phyloP scores from a whole-genome alignment of 2,329 filamentous ascomycete species.

The Paecilomyces sp. region DNA sequence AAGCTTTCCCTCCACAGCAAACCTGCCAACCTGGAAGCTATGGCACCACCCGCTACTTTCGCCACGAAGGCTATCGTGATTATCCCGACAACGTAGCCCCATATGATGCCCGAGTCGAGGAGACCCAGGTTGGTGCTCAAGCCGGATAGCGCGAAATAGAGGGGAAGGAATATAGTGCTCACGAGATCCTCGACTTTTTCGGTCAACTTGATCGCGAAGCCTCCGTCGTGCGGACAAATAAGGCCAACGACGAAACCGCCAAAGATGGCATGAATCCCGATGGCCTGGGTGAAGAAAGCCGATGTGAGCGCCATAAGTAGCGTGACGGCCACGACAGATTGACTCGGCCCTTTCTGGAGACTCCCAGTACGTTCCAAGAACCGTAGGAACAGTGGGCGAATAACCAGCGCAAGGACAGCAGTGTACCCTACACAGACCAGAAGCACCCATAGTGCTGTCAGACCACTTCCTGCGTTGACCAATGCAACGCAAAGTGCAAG shows the following conservation, averaged over 20 bases:
- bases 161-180: constrained; percentile 71
- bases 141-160: constrained; percentile 91
- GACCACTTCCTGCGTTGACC: constrained; percentile 76
- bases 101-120: constrained; percentile 71
- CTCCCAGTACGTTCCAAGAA: constrained; percentile 66
- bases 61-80: constrained; percentile 73
- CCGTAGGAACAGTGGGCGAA: constrained; percentile 70
- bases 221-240: constrained; percentile 82
- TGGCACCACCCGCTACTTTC: constrained; percentile 74
- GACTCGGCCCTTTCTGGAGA: constrained; percentile 80
- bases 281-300: constrained; percentile 81
- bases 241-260: constrained; percentile 84
- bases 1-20: constrained; percentile 87
- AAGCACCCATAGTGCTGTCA: constrained; percentile 79
- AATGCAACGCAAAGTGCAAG: constrained; percentile 88
- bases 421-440: constrained; percentile 68
- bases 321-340: constrained; percentile 75
- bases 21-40: constrained; percentile 69
- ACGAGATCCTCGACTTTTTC: constrained; percentile 94
- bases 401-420: constrained; percentile 63
- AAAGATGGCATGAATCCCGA: constrained; percentile 91
- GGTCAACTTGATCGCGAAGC: constrained; percentile 83
- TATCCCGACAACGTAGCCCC: constrained; percentile 83
- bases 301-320: constrained; percentile 71
- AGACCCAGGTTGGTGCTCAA: constrained; percentile 82